Evolutionary conservation across 805 yeast species (phyloP).

Genomic region (Ascoidea rubescens): DNA sequence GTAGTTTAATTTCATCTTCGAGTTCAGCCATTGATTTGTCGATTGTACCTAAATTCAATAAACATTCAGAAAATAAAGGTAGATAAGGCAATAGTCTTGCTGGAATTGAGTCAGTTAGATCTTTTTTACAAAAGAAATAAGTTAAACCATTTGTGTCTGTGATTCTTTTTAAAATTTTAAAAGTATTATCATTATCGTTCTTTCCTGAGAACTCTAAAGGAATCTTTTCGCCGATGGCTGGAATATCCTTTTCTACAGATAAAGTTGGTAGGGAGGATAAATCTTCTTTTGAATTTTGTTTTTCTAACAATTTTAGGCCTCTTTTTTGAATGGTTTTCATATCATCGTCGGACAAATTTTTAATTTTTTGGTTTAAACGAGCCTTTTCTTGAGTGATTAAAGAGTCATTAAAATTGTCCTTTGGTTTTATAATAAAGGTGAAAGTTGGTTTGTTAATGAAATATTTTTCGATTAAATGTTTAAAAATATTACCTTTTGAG

Average conservation of each 20-base stretch:
- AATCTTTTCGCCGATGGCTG: slow-evolving; percentile 31
- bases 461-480: slow-evolving; percentile 39
- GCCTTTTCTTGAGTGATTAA: slow-evolving; percentile 41
- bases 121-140: slow-evolving; percentile 56
- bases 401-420: slow-evolving; percentile 33
- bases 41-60: slow-evolving; percentile 80
- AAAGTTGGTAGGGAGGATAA: slow-evolving; percentile 71
- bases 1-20: slow-evolving; percentile 70
- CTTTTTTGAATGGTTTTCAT: slow-evolving; percentile 41
- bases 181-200: slow-evolving; percentile 17
- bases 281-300: slow-evolving; percentile 61
- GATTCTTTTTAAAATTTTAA: slow-evolving; percentile 28
- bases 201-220: slow-evolving; percentile 16
- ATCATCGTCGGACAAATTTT: slow-evolving; percentile 38
- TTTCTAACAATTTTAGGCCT: slow-evolving; percentile 43
- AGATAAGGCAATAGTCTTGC: slow-evolving; percentile 49
- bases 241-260: slow-evolving; percentile 53
- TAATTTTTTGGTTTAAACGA: slow-evolving; percentile 31
- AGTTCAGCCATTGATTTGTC: slow-evolving; percentile 58
- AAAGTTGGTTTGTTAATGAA: slow-evolving; percentile 44
- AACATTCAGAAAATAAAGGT: slow-evolving; percentile 64
- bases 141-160: slow-evolving; percentile 72
- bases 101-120: slow-evolving; percentile 42
- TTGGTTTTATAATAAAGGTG: slow-evolving; percentile 67
- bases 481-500: slow-evolving; percentile 44